Percentiles rank a stretch among this genome's conserved stretches.
phyloP scores from a whole-genome alignment of 306 rosid genomes.

The Medicago truncatula region MtrunA17r5.0-ANR NC_053049.1:1783001-1783500 shows the following conservation, averaged over 20 bases:
- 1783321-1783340: not conserved
- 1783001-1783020: slow-evolving; percentile 13
- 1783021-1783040: not conserved
- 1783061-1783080: not conserved
- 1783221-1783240: not conserved
- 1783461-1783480: slow-evolving; percentile 1
- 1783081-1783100: too few relatives aligned
- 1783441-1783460: not conserved
- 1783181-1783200: not conserved
- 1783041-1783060: slow-evolving; percentile 1
- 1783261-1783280: not conserved
- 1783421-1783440: not conserved
- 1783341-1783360: not conserved
- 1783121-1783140: too few relatives aligned
- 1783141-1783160: not conserved
- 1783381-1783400: not conserved
- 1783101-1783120: too few relatives aligned
- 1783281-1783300: not conserved
- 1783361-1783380: not conserved
- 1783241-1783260: not conserved
- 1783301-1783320: not conserved
- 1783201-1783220: not conserved
- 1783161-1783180: not conserved
- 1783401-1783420: not conserved
- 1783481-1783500: not conserved